These are phyloP conservation scores for Cotoneaster glaucophyllus DNA, from an alignment of 306 rosid genomes.

Conservation along the genomic window DNA sequence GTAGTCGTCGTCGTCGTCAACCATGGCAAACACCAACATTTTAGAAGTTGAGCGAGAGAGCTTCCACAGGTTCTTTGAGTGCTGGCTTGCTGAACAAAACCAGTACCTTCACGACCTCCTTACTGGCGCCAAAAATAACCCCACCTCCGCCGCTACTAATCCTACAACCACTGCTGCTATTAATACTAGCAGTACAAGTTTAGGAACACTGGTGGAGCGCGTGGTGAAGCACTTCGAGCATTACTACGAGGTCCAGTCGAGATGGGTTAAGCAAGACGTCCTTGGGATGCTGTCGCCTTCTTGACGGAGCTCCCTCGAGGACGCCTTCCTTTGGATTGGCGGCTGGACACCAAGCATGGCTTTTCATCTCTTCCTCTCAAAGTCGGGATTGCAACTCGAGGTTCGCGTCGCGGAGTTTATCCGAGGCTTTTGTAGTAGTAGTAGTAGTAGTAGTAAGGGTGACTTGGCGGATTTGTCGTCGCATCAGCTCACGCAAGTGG, in stretches of 20 bases:
- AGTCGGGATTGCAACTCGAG: constrained; percentile 50
- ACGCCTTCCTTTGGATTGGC: constrained; percentile 65
- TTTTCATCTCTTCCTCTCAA: constrained; percentile 53
- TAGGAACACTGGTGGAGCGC: constrained; percentile 8
- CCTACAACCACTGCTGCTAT: not conserved
- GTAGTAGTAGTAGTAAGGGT: not conserved
- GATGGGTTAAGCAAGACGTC: constrained; percentile 29
- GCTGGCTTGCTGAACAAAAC: constrained; percentile 43
- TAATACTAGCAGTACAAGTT: not conserved
- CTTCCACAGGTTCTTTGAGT: constrained; percentile 38
- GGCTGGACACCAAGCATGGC: constrained; percentile 73
- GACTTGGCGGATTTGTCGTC: constrained; percentile 48
- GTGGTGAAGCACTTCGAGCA: constrained; percentile 40
- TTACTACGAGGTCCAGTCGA: constrained; percentile 38
- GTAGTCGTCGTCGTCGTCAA: not conserved
- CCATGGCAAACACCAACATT: not conserved
- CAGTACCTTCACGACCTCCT: constrained; percentile 33
- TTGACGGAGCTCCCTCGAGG: constrained; percentile 51
- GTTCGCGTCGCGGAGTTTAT: constrained; percentile 19
- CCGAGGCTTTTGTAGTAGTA: constrained; percentile 4
- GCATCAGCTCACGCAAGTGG: constrained; percentile 29
- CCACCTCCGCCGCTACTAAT: not conserved
- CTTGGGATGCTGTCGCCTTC: constrained; percentile 33
- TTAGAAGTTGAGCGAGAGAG: not conserved
- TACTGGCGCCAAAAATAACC: not conserved